Conservation (phyloP, 495 filamentous ascomycete genomes). For the Aspergillus steynii region DNA sequence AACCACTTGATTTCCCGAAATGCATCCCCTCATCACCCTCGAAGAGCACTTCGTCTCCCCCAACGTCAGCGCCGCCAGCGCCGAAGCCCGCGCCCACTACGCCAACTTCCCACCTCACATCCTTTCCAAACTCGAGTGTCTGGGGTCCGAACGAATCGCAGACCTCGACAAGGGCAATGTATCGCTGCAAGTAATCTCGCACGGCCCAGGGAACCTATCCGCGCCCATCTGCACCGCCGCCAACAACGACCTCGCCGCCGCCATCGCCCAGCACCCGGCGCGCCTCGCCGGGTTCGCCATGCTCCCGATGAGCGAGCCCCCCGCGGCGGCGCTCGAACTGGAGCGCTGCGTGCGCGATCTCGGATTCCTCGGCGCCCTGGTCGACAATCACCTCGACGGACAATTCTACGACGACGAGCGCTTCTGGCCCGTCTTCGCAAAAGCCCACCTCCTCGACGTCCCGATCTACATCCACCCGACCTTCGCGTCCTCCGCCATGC, state of each 20-base stretch:
- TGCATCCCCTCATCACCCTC: conserved; percentile 50
- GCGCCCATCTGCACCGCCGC: conserved; percentile 37
- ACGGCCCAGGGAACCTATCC: conserved; percentile 37
- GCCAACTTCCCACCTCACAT: conserved; percentile 23
- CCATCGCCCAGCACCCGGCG: conserved; percentile 41
- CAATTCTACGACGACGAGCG: conserved; percentile 46
- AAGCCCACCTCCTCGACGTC: conserved; percentile 52
- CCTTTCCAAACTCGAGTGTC: conserved; percentile 35
- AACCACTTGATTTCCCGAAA: conserved; percentile 1
- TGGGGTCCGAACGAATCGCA: conserved; percentile 43
- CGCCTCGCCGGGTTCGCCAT: conserved; percentile 58
- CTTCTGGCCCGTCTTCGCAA: conserved; percentile 48
- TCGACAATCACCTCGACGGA: conserved; percentile 54
- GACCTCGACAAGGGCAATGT: conserved; percentile 54
- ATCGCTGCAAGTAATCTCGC: conserved; percentile 58
- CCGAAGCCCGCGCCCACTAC: conserved; percentile 13
- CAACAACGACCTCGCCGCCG: conserved; percentile 55
- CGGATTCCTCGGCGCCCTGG: conserved; percentile 56
- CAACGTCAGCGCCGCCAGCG: conserved; percentile 21
- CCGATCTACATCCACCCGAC: conserved; percentile 61
- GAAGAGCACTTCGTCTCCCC: conserved; percentile 61
- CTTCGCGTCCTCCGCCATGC: conserved; percentile 34
- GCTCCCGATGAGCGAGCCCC: conserved; percentile 49
- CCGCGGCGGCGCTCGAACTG: conserved; percentile 48
- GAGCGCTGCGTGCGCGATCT: conserved; percentile 44